Evolutionary conservation across 2,329 filamentous ascomycete genomes (phyloP).

Genomic region (Alternaria longipes): DNA sequence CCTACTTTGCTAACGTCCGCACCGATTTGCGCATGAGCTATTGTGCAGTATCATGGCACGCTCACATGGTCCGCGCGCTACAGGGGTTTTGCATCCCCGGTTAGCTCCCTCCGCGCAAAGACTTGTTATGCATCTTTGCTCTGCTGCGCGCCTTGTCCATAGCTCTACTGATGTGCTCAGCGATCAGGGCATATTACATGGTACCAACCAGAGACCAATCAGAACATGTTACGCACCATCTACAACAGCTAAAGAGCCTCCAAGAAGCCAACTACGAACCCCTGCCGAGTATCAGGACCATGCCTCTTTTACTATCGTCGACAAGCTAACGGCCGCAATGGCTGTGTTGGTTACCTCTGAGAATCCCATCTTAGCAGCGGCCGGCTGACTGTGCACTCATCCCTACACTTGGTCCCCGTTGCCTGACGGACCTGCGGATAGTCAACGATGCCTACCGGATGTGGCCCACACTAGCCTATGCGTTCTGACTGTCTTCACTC

Average conservation of each 20-base stretch:
- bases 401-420: constrained; percentile 45
- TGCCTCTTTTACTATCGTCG: constrained; percentile 38
- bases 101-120: constrained; percentile 13
- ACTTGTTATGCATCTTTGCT: constrained; percentile 17
- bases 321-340: constrained; percentile 45
- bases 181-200: constrained; percentile 31
- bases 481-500: constrained; percentile 28
- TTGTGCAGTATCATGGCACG: constrained; percentile 23
- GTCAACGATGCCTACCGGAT: constrained; percentile 39
- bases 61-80: constrained; percentile 23
- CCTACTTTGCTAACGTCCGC: constrained; percentile 28
- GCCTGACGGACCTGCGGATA: constrained; percentile 47
- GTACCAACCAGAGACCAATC: constrained; percentile 35
- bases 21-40: constrained; percentile 23
- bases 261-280: constrained; percentile 39
- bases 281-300: constrained; percentile 40
- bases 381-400: constrained; percentile 49
- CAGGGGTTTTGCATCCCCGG: constrained; percentile 19
- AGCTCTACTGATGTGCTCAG: constrained; percentile 22
- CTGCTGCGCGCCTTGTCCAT: constrained; percentile 16
- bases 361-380: constrained; percentile 40
- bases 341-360: constrained; percentile 47
- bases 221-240: constrained; percentile 23
- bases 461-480: constrained; percentile 35
- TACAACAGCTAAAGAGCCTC: constrained; percentile 45